Conservation (phyloP, 495 filamentous ascomycete species). For the Apodospora peruviana region DNA sequence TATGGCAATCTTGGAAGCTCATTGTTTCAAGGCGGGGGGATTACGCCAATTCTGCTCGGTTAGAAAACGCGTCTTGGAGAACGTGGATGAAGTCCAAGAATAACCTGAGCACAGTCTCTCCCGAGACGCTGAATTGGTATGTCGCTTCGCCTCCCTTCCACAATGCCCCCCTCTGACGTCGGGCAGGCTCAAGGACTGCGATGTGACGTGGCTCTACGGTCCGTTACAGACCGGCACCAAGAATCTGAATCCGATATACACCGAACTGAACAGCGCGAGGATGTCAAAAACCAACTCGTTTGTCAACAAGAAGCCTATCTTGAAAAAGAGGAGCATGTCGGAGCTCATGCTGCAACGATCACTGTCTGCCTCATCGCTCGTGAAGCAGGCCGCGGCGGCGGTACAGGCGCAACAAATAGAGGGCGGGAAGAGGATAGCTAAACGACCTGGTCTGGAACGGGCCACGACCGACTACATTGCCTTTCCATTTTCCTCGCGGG, state of each 20-base stretch:
- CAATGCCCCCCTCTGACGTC: constrained; percentile 15
- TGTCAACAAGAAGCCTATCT: constrained; percentile 78
- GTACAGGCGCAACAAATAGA: constrained; percentile 82
- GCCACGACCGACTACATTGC: constrained; percentile 63
- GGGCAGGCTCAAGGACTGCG: constrained; percentile 87
- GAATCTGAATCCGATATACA: constrained; percentile 43
- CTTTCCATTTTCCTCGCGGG: constrained; percentile 50
- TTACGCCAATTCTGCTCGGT: constrained; percentile 71
- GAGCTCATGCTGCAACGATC: constrained; percentile 92
- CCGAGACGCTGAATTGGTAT: constrained; percentile 86
- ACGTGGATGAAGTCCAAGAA: constrained; percentile 95
- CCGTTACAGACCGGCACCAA: constrained; percentile 69
- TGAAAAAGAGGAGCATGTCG: constrained; percentile 95
- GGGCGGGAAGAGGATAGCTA: constrained; percentile 35
- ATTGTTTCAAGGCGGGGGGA: constrained; percentile 71
- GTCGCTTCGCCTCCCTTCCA: constrained; percentile 19
- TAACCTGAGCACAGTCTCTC: constrained; percentile 76
- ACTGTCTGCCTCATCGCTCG: constrained; percentile 79
- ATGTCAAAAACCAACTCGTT: constrained; percentile 81
- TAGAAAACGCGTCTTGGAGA: constrained; percentile 97
- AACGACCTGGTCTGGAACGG: constrained; percentile 43
- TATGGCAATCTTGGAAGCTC: constrained; percentile 95
- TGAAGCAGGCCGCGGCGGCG: constrained; percentile 90
- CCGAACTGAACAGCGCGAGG: constrained; percentile 39
- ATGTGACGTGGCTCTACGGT: constrained; percentile 97